These are phyloP conservation scores for Exophiala aquamarina DNA, from an alignment of 2,329 filamentous ascomycete genomes.

Conservation along the genomic window DNA sequence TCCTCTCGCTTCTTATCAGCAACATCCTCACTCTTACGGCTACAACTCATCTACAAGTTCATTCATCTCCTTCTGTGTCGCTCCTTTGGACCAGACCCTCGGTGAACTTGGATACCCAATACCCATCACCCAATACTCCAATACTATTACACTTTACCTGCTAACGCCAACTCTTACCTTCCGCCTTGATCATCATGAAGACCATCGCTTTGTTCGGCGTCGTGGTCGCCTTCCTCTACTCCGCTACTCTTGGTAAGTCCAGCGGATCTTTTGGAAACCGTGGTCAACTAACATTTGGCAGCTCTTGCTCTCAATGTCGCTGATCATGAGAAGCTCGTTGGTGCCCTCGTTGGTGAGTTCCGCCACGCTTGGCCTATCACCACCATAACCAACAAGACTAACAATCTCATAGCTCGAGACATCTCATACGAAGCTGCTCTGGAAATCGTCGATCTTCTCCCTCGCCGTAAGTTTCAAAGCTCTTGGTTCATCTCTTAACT, in stretches of 20 bases:
- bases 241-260: constrained; percentile 16
- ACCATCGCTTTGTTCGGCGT: constrained; percentile 12
- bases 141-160: constrained; percentile 24
- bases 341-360: constrained; percentile 16
- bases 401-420: constrained; percentile 14
- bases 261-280: neutral
- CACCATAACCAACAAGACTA: constrained; percentile 1
- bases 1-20: constrained; percentile 10
- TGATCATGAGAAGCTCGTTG: constrained; percentile 7
- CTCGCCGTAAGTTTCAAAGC: constrained; percentile 21
- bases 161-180: constrained; percentile 11
- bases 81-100: constrained; percentile 24
- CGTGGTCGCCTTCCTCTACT: constrained; percentile 8
- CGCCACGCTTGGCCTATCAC: neutral
- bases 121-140: too few species aligned
- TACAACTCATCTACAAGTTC: constrained; percentile 14
- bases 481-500: constrained; percentile 5
- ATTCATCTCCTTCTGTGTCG: constrained; percentile 17
- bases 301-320: constrained; percentile 5
- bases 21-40: constrained; percentile 9
- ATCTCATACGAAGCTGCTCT: constrained; percentile 13
- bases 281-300: constrained; percentile 12
- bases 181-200: constrained; percentile 26
- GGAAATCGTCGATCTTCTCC: constrained; percentile 20
- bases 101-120: constrained; percentile 26